Base-by-base conservation (phyloP, 2,329 filamentous ascomycete species). In the Cercospora berteroae region DNA sequence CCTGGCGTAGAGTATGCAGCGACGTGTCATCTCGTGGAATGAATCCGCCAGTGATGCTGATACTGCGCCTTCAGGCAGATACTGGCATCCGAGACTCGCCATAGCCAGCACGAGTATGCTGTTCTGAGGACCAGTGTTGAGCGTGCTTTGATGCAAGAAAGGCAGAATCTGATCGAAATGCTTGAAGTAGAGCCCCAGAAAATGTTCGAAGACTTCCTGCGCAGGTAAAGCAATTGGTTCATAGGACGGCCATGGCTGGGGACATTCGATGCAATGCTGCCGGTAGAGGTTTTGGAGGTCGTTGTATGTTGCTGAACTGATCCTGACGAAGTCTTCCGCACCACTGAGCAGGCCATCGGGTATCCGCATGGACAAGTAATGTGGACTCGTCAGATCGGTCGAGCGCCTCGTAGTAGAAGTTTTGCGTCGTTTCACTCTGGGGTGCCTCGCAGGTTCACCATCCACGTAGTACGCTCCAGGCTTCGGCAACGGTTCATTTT, bases 81-180 rank as follows among this genome's bases (percentile, higher is more conserved):
- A 77, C 39, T 70, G 74, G 20, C 74, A 73, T 9, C 76, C 77
- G 2, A 77, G 67, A 36, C 74, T 68, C 8, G 70, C 71, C n/a
- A 77, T 67, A 7, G 75, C 75, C 18, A 78, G 65, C 16, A 74
- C 65, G 9, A 76, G 68, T 9, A 75, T 62, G 67, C 70, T 73
- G 12, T 73, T 39, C 7, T 68, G 33, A 23, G 61, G 29, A 42
- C 65, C 42, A 60, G 52, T 39, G 29, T 64, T 33, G 52, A 77
- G 71, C 4, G 68, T 72, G 0, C 69, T 69, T 29, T 52, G 63
- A 55, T 78, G 76, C 8, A 78, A 59, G 50, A 78, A 74, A 3
- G 77, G 77, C 16, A 78, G 70, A 12, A 71, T 68, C 23, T 73
- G 71, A 57, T 75, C 71, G 42, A 78, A 77, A 39, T 70, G 65